Evolutionary conservation across 176 grass and related monocot genomes (phyloP), one percentile per base, ranked within the genome.

Genomic region (Hsuehochloa calcarea): DNA sequence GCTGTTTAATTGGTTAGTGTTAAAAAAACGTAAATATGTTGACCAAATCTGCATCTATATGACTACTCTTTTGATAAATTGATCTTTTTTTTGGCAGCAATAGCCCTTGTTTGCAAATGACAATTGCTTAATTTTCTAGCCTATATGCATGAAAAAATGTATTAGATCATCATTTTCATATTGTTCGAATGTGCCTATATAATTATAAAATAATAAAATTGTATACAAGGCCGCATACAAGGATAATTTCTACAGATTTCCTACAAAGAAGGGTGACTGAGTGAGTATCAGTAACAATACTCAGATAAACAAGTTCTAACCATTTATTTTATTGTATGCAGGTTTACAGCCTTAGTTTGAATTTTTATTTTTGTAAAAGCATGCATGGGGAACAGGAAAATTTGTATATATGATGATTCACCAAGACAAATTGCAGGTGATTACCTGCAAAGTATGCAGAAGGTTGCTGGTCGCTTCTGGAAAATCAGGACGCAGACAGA

Each of bases 381-480:
- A 70, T 77, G 66, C 26, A 51, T 46, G 56, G 31, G 6, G 10
- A 58, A 63, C 20, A 29, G 13, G 38, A 8, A 78, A 23, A 27
- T 15, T 62, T 45, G 6, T 35, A 76, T n/a, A 14, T 25, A 27
- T 27, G 22, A 78, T 78, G 25, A 59, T 81, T 76, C 20, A 68
- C 3, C 11, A 22, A 76, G 8, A 27, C 14, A 71, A 82, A 7
- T 72, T 65, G 20, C 19, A 76, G 8, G 47, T 47, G 34, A 26
- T 83, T 73, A 92, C 94, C 88, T 97, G 94, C 77, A 97, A 82
- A 46, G 94, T 97, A 75, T 97, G 94, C 52, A 97, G 58, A 84
- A 97, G 92, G 72, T 97, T 97, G 80, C 94, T 92, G 19, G 92
- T 92, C 65, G 92, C 94, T 90, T 97, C 94, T 43, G 94, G 92